phyloP scores from a whole-genome alignment of 202 grass and related monocot species.

The Elaeis oleifera region DNA sequence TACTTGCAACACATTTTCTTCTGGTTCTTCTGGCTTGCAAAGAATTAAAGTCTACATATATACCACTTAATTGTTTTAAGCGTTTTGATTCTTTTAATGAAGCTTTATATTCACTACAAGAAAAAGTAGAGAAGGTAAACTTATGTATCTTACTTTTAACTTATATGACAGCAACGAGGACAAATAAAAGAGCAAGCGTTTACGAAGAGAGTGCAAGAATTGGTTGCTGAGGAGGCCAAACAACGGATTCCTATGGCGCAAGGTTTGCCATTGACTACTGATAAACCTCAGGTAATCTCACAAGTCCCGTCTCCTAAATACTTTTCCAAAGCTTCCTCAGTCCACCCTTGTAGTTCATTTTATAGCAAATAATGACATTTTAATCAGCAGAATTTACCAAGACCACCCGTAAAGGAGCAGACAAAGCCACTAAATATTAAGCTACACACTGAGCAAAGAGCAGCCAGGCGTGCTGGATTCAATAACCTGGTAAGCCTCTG shows the following conservation, averaged over 20 bases:
- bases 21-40: no score
- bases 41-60: no score
- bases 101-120: no score
- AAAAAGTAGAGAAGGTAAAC: no score
- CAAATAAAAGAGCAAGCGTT: slow-evolving; percentile 15
- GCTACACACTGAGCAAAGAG: slow-evolving; percentile 86
- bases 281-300: slow-evolving; percentile 16
- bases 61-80: no score
- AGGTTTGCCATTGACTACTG: slow-evolving; percentile 2
- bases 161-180: slow-evolving; percentile 7
- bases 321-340: no score
- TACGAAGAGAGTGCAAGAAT: background rate
- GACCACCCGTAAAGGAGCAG: slow-evolving; percentile 33
- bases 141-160: no score
- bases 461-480: slow-evolving; percentile 54
- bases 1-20: no score
- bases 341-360: no score
- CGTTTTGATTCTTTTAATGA: no score
- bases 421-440: slow-evolving; percentile 41
- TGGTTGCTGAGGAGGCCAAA: background rate
- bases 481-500: slow-evolving; percentile 54
- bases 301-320: no score
- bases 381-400: slow-evolving; percentile 13
- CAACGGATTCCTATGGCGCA: slow-evolving; percentile 7
- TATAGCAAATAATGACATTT: background rate